Evolutionary conservation across 2,329 filamentous ascomycete species (phyloP), one percentile per base, ranked within the genome.

Genomic region (Ilyonectria robusta): DNA sequence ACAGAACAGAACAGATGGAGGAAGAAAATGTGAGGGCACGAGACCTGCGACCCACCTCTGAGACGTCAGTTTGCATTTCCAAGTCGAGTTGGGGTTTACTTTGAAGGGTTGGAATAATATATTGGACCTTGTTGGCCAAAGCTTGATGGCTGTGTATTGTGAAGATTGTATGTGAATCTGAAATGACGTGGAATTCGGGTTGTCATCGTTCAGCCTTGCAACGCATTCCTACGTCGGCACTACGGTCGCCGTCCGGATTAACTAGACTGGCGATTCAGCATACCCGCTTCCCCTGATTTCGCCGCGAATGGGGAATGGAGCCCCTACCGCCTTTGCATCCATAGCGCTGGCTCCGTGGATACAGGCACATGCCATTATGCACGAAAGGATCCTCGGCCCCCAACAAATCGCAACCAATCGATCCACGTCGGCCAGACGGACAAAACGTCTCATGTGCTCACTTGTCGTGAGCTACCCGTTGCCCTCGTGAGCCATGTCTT

Each of bases 331-430:
- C 48, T 51, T 13, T 33, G 47, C 8, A 33, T 33, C n/a, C 17
- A n/a, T 19, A 8, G 29, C 48, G 15, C 19, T 50, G 47, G 26
- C 47, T 23, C 19, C 47, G 47, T 50, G 47, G 47, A 31, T 29
- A 48, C 46, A 42, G 15, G 40, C 42, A 59, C 29, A 46, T 53
- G 62, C 8, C 35, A 54, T 62, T 40, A 46, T 47, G 33, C 66
- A 62, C 57, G 50, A 62, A 65, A 65, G 57, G 47, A 65, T 62
- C 72, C 70, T 73, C 68, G 69, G 70, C 59, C 68, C 63, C 60
- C 67, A 68, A 72, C 71, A 72, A 72, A 69, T 68, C 67, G 51
- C 50, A 46, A 40, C 40, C 53, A 40, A 42, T 60, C 33, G 33
- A 60, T 51, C 26, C 47, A 42, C 31, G 31, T 7, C 17, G 29